Evolutionary conservation across 805 yeast genomes (phyloP), one percentile per base, ranked within the genome.

Genomic region (Starmerella bombi): DNA sequence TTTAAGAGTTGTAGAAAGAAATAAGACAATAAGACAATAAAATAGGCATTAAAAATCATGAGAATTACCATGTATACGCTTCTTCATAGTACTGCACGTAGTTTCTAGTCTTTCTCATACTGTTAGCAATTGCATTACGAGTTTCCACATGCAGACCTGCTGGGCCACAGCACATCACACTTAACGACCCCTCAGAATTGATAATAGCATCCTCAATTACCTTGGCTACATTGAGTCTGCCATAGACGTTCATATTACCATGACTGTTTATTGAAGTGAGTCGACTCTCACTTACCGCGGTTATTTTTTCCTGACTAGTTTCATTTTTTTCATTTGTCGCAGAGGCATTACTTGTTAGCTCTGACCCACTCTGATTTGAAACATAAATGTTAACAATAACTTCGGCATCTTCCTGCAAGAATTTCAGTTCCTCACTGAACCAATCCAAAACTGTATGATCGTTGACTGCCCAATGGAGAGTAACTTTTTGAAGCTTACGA

Each of bases 41-140:
- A n/a, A n/a, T n/a, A n/a, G n/a, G n/a, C n/a, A n/a, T n/a, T n/a
- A n/a, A n/a, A n/a, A n/a, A n/a, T 23, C 27, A 23, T 12, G 12
- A 21, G 23, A 8, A n/a, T 35, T 18, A 73, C 88, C 88, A 80
- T 12, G 69, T 64, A 59, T 78, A 83, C 34, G 77, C 61, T 55
- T 79, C 84, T 54, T 81, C 91, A 54, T 64, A 72, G 52, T 72
- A 73, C 43, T 78, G 83, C n/a, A 80, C 67, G 37, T 78, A 62
- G 36, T 67, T 62, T 2, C 60, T 57, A 19, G 65, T 59, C 25
- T 58, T 46, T 9, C 59, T 58, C 23, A 77, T 56, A 33, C 64
- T 57, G 14, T 59, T 48, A 0, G 69, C 63, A 3, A 75, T 69
- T 3, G 67, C 55, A 29, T 61, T 54, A 53, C 88, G 66, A 17